phyloP scores from a whole-genome alignment of 2,329 filamentous ascomycete genomes.

The Claviceps capensis region DNA sequence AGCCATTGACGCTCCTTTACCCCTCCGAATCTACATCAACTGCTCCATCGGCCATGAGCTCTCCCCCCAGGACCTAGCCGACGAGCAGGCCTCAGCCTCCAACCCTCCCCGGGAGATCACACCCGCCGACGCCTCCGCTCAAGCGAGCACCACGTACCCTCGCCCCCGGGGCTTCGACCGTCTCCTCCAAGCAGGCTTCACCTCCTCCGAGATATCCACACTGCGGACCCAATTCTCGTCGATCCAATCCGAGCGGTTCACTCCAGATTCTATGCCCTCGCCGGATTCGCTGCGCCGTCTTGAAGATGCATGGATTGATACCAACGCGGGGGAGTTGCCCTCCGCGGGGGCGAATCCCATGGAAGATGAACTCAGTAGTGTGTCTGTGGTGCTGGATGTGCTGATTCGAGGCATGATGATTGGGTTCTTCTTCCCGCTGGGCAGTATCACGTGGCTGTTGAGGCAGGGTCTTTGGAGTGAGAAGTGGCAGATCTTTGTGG shows the following conservation, averaged over 20 bases:
- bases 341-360: constrained; percentile 19
- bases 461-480: constrained; percentile 77
- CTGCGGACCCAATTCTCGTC: constrained; percentile 80
- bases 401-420: constrained; percentile 79
- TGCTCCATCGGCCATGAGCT: constrained; percentile 78
- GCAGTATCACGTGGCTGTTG: constrained; percentile 71
- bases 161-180: constrained; percentile 69
- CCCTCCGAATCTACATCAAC: constrained; percentile 66
- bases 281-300: constrained; percentile 61
- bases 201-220: constrained; percentile 65
- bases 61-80: constrained; percentile 51
- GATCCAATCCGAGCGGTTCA: constrained; percentile 69
- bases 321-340: constrained; percentile 33
- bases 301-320: constrained; percentile 87
- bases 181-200: constrained; percentile 69
- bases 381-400: constrained; percentile 55
- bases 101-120: constrained; percentile 32
- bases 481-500: constrained; percentile 73
- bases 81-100: constrained; percentile 41
- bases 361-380: constrained; percentile 36
- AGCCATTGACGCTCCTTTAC: constrained; percentile 23
- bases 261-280: constrained; percentile 78
- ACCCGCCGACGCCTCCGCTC: constrained; percentile 10
- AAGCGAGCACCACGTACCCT: constrained; percentile 15
- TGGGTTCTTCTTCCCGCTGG: constrained; percentile 91